Conservation (phyloP, 148 eudicot species). For the Nepenthes gracilis region DNA sequence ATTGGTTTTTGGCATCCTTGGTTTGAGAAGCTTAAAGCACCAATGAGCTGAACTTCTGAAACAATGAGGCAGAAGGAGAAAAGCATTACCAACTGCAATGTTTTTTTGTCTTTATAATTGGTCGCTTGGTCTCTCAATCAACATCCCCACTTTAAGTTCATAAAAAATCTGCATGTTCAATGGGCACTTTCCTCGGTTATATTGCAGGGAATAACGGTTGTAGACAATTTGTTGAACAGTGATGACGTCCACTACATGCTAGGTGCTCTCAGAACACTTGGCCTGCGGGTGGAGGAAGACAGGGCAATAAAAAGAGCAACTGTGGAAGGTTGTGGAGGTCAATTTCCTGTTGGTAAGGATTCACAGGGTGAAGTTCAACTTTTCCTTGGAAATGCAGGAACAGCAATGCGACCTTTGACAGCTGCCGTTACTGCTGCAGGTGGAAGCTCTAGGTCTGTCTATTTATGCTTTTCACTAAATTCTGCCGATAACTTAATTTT, state of each 20-base stretch:
- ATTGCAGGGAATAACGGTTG: conserved; percentile 76
- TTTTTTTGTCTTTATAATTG: background rate
- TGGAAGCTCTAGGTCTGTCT: conserved; percentile 67
- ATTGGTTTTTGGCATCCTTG: no score
- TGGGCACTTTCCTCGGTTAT: no score
- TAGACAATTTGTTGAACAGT: conserved; percentile 88
- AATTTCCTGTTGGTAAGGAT: conserved; percentile 73
- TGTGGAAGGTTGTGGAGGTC: conserved; percentile 87
- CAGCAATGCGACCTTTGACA: conserved; percentile 97
- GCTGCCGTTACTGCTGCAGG: conserved; percentile 98
- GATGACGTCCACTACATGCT: conserved; percentile 95
- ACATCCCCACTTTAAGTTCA: background rate
- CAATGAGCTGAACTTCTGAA: no score
- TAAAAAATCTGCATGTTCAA: background rate
- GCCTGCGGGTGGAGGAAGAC: conserved; percentile 74
- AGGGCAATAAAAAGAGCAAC: conserved; percentile 45
- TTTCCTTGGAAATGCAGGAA: conserved; percentile 98
- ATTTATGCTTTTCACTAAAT: background rate
- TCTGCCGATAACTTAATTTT: background rate
- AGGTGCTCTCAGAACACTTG: conserved; percentile 92
- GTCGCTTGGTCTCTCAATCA: background rate
- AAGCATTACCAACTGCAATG: background rate
- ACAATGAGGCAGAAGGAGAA: no score
- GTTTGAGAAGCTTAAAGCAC: no score
- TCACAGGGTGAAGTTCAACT: conserved; percentile 59